Evolutionary conservation across 495 filamentous ascomycete species (phyloP).

Genomic region (Penicillium verhagenii): DNA sequence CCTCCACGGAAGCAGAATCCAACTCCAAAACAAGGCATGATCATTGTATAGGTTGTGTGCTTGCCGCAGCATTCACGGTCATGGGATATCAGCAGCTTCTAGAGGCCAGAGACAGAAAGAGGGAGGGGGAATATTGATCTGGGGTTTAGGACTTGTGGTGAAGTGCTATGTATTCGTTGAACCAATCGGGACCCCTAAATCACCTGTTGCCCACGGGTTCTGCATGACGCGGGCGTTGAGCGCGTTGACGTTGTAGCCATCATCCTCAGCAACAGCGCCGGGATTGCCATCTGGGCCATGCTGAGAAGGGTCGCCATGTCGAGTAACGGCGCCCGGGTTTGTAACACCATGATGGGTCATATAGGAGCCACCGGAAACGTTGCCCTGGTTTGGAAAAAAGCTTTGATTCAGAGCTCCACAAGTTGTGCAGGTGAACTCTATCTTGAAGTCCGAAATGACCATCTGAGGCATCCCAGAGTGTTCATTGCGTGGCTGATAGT

Average conservation of each 20-base stretch:
- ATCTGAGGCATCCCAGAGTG: constrained; percentile 32
- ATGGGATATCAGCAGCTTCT: neutral
- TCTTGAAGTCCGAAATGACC: constrained; percentile 44
- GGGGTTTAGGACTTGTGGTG: neutral
- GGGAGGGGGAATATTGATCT: neutral
- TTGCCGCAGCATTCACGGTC: neutral
- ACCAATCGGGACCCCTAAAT: constrained; percentile 34
- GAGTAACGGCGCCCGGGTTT: constrained; percentile 18
- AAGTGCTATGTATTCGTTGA: constrained; percentile 18
- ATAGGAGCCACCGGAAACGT: constrained; percentile 35
- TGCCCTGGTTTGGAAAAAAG: constrained; percentile 46
- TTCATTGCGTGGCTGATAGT: constrained; percentile 25
- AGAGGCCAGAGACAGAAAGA: neutral
- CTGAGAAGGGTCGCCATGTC: constrained; percentile 22
- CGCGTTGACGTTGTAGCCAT: constrained; percentile 22
- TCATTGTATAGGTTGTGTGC: neutral
- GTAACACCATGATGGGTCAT: constrained; percentile 29
- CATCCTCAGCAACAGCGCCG: constrained; percentile 48
- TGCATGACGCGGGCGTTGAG: constrained; percentile 32
- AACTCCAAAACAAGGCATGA: neutral
- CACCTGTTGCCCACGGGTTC: constrained; percentile 31
- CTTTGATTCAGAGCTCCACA: constrained; percentile 47
- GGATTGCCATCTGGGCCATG: constrained; percentile 20
- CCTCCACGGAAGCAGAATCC: neutral
- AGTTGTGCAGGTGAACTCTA: constrained; percentile 45